phyloP scores from a whole-genome alignment of 164 flowering plant species.

The Aristolochia fimbriata region DNA sequence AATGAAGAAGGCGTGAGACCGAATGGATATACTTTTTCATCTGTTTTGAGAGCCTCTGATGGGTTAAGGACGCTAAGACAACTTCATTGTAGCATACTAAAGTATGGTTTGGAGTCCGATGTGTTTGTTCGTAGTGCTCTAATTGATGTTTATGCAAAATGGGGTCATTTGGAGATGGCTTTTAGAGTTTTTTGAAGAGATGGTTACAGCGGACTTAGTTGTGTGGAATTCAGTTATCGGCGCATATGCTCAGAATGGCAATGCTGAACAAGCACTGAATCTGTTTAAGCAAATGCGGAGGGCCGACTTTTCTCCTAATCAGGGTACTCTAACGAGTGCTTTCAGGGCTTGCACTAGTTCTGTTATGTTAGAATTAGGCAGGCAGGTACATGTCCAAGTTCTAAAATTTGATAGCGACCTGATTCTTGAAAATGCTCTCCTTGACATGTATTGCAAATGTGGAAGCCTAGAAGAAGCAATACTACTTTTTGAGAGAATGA shows the following conservation, averaged over 20 bases:
- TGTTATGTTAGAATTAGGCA: conserved; percentile 66
- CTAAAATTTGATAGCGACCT: conserved; percentile 54
- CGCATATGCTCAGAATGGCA: conserved; percentile 67
- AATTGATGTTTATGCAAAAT: conserved; percentile 64
- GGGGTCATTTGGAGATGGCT: conserved; percentile 43
- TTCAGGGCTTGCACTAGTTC: conserved; percentile 75
- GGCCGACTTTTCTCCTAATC: conserved; percentile 52
- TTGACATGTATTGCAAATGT: conserved; percentile 94
- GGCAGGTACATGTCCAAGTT: conserved; percentile 76
- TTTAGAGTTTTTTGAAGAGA: conserved; percentile 50
- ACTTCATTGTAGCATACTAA: conserved; percentile 52
- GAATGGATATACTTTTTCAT: conserved; percentile 69
- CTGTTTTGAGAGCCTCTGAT: conserved; percentile 64
- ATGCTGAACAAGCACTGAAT: conserved; percentile 59
- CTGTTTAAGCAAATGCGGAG: conserved; percentile 64
- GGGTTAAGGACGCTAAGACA: conserved; percentile 35
- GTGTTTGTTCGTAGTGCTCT: conserved; percentile 76
- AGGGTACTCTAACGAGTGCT: conserved; percentile 61
- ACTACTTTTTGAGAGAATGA: conserved; percentile 37
- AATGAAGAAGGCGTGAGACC: conserved; percentile 57
- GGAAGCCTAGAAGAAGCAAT: conserved; percentile 80
- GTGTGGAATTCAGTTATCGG: conserved; percentile 89
- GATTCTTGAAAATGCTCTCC: conserved; percentile 69
- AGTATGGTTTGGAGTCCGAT: conserved; percentile 61
- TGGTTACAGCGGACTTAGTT: conserved; percentile 56